Base-by-base conservation (phyloP, 2,329 filamentous ascomycete species). In the Trichoderma simmonsii region DNA sequence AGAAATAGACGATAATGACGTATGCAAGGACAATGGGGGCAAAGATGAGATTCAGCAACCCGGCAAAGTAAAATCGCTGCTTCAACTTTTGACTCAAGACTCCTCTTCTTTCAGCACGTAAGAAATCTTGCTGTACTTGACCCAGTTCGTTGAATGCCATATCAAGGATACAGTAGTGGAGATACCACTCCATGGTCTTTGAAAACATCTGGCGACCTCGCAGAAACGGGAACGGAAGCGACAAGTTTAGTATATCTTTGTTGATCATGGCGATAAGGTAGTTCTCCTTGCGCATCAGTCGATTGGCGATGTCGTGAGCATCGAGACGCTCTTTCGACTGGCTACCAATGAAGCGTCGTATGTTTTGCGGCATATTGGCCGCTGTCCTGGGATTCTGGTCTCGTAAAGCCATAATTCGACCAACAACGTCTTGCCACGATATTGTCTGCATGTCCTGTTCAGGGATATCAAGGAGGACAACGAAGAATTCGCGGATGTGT, bases 251-350 rank as follows among this genome's bases (percentile, higher is more conserved):
- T 48, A 98, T 89, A 73, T 98, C 96, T 81, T 99, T 98, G 85
- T 99, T 99, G 83, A 98, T 94, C 77, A 99, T 86, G 5, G 96
- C 96, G 77, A 99, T 98, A 74, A 98, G 88, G 77, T 98, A 99
- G 78, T 99, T 99, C 74, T 98, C 95, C 78, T 93, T 92, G 72
- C 96, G 91, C 96, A 99, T 98, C 60, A 99, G 83, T 36, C 96
- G 90, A 79, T 98, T 99, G 7, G 96, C 96, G 80, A 99, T 98
- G 78, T 98, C 96, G 77, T 98, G 94, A 12, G 96, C 96, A 81
- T 98, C 96, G 76, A 99, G 91, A 74, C 95, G 89, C 82, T 98
- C 94, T 80, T 98, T 97, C 26, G 94, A 97, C 79, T 97, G 94
- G 72, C 91, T 94, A 60, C 93, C 92, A 74, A 95, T 86, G 75